Base-by-base conservation (phyloP, 2,329 filamentous ascomycete species). In the Neofusicoccum sp. region DNA sequence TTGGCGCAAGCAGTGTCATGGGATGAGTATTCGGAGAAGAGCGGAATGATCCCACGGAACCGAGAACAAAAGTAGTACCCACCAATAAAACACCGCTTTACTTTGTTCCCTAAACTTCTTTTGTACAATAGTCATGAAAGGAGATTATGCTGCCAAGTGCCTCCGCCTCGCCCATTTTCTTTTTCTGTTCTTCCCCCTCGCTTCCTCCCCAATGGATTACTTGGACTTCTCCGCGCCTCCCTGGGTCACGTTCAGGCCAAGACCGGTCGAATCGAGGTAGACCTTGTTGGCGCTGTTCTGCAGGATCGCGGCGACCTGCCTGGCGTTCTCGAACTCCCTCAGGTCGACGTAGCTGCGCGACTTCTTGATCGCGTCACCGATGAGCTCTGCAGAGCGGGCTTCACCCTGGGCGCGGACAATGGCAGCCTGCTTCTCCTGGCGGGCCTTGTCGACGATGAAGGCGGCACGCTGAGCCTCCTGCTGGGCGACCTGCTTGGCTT, bases 321-420 rank as follows among this genome's bases (percentile, higher is more conserved):
- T 85, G 6, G 95, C 95, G 71, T 97, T 99, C 82, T 99, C 95
- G 70, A 99, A 96, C 84, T 96, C 95, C 80, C 96, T 91, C 73
- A 99, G 85, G 79, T 98, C 95, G 65, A 99, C 86, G 76, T 99
- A 99, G 66, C 91, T 89, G 80, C 93, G 89, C 82, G 85, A 96
- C 89, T 98, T 99, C 90, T 98, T 99, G 87, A 99, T 96, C 64
- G 95, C 95, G 58, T 99, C 95, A 78, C 95, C 95, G 71, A 99
- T 97, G 65, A 99, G 88, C 80, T 99, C 93, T 48, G 95, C 95
- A 40, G 95, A 98, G 67, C 95, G 90, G 53, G 95, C 95, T 81
- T 99, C 95, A 91, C 95, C 95, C 86, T 98, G 95, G 3, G 95
- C 95, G 79, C 92, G 91, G 73, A 99, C 95, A 60, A 99, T 92